Evolutionary conservation across 352 stramenopile genomes (phyloP).

Genomic region (Phytopythium montanum): DNA sequence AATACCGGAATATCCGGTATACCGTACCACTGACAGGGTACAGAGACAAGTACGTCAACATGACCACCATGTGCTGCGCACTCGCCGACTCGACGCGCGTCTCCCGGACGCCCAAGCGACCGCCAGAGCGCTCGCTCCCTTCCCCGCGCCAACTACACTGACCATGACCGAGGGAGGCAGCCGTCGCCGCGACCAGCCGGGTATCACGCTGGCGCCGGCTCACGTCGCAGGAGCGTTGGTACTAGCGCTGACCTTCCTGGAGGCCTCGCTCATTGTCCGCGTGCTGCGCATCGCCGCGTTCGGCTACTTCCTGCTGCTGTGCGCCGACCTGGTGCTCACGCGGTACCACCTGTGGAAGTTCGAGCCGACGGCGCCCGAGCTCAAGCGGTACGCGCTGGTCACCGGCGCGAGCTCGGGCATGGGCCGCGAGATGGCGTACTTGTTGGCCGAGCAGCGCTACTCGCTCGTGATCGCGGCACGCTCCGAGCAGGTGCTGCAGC

Average conservation of each 20-base stretch:
- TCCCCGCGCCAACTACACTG: too few relatives aligned
- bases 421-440: slow-evolving; percentile 72
- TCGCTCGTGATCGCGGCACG: slow-evolving; percentile 69
- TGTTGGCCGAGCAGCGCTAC: slow-evolving; percentile 78
- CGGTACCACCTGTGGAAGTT: slow-evolving; percentile 70
- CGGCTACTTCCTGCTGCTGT: slow-evolving; percentile 42
- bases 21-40: too few relatives aligned
- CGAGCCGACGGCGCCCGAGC: slow-evolving; percentile 38
- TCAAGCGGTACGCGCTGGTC: slow-evolving; percentile 60
- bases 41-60: too few relatives aligned
- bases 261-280: slow-evolving; percentile 27
- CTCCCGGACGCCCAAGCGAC: too few relatives aligned
- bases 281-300: slow-evolving; percentile 49
- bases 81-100: too few relatives aligned
- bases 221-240: slow-evolving; percentile 50
- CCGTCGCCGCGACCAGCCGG: slow-evolving; percentile 26
- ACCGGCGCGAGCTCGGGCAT: slow-evolving; percentile 75
- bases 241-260: slow-evolving; percentile 40
- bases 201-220: slow-evolving; percentile 34
- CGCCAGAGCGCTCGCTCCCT: background rate
- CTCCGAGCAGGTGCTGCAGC: slow-evolving; percentile 52
- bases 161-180: slow-evolving; percentile 1
- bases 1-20: too few relatives aligned
- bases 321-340: slow-evolving; percentile 52
- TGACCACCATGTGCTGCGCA: too few relatives aligned